Percentiles rank a stretch among this genome's conserved stretches.
Evolutionary conservation across 2,329 filamentous ascomycete genomes (phyloP).

Genomic region (Fusarium oligoseptatum): DNA sequence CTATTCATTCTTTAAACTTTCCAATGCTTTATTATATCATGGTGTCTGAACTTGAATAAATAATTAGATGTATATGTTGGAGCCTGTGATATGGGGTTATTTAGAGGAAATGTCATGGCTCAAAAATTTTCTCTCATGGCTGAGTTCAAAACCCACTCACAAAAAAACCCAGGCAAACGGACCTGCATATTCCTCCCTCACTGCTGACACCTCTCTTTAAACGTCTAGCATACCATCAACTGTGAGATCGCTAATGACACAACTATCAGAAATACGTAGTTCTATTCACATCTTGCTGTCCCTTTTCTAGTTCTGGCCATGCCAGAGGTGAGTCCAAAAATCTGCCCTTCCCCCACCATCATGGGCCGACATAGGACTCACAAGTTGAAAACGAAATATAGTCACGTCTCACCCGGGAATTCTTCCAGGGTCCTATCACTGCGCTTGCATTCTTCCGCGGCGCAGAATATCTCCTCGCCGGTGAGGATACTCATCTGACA

Average conservation of each 20-base stretch:
- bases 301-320: constrained; percentile 20
- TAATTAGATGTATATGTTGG: neutral
- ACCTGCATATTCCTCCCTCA: neutral
- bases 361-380: constrained; percentile 10
- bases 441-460: constrained; percentile 66
- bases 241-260: neutral
- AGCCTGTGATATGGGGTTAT: constrained; percentile 26
- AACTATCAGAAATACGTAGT: too few relatives aligned
- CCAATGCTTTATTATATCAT: neutral
- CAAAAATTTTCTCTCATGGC: constrained; percentile 42
- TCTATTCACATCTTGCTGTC: neutral
- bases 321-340: constrained; percentile 30
- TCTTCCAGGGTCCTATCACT: constrained; percentile 69
- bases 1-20: neutral
- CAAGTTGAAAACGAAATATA: constrained; percentile 2
- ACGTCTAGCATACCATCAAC: neutral
- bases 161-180: constrained; percentile 26
- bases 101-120: constrained; percentile 13
- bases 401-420: constrained; percentile 49
- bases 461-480: constrained; percentile 64
- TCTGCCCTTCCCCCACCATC: constrained; percentile 46
- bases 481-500: constrained; percentile 70
- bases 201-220: neutral
- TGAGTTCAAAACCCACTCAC: constrained; percentile 41
- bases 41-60: neutral